phyloP scores from a whole-genome alignment of 768 basidiomycete species.

The Rhodotorula taiwanensis region DNA sequence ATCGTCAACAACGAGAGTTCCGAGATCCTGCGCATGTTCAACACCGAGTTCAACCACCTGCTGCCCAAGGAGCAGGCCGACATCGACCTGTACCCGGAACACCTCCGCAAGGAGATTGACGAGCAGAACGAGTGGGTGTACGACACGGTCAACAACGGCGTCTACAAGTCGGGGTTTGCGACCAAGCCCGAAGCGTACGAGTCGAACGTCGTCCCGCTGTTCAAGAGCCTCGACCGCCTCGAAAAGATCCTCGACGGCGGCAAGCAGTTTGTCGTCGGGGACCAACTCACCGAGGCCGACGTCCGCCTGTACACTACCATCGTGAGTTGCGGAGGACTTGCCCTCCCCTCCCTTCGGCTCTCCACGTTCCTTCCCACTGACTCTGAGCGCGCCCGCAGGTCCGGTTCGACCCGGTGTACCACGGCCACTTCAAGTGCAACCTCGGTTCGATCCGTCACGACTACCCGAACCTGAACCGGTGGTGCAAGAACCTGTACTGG shows the following conservation, averaged over 20 bases:
- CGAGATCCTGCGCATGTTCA: conserved; percentile 92
- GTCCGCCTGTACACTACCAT: conserved; percentile 85
- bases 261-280: conserved; percentile 78
- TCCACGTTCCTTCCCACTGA: not conserved
- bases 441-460: conserved; percentile 73
- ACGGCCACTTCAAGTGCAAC: conserved; percentile 92
- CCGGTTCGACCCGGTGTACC: conserved; percentile 85
- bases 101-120: conserved; percentile 69
- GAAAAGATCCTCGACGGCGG: conserved; percentile 65
- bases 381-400: conserved; percentile 50
- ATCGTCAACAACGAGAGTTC: conserved; percentile 85
- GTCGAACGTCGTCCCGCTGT: conserved; percentile 64
- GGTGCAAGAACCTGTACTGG: conserved; percentile 74
- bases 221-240: conserved; percentile 68
- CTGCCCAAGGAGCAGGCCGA: conserved; percentile 56
- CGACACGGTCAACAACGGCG: conserved; percentile 54
- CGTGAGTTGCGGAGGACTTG: conserved; percentile 50
- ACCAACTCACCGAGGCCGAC: conserved; percentile 60
- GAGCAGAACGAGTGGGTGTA: conserved; percentile 74
- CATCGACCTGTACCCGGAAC: conserved; percentile 68
- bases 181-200: conserved; percentile 73
- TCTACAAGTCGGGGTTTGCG: conserved; percentile 63
- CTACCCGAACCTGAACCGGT: conserved; percentile 69
- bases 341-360: too few species aligned
- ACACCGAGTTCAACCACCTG: conserved; percentile 61